Evolutionary conservation across 306 rosid genomes (phyloP), one percentile per base, ranked within the genome.

Genomic region (Vachellia pachyceras): DNA sequence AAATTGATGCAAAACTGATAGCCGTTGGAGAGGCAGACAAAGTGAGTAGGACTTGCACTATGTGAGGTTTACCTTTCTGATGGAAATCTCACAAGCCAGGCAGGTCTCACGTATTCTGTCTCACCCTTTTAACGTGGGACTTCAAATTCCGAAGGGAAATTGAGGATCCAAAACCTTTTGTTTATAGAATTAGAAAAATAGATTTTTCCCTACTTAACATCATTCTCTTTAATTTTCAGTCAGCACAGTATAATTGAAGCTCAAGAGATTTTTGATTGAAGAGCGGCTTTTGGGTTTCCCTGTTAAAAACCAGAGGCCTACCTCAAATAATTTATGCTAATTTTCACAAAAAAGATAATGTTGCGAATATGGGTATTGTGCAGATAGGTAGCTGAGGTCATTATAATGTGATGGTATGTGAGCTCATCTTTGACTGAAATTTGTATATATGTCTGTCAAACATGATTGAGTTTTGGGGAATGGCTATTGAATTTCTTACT

Each of bases 171-270:
- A 60, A 23, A 60, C 17, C 17, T 10, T n/a, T 4, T 58, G 33
- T 23, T 25, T 22, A 57, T 9, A 3, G 4, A 23, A 60, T 47
- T 33, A 29, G 69, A 41, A 75, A n/a, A 58, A 66, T 58, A 29
- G 33, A 29, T 22, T 61, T 54, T 46, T 50, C 78, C 9, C 4
- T 76, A 39, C 47, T 49, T 37, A 69, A 78, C 68, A 4, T 66
- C 18, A 50, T 25, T 33, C 4, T 20, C 49, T 82, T 82, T 9
- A 29, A 18, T 90, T 89, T 89, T 66, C 97, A 95, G 99, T 88
- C 99, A 95, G 82, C 99, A 95, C 82, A 92, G 99, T 71, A 95
- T 93, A 82, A 93, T 93, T 72, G 99, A 95, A 90, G 88, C 93
- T 39, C 99, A 93, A 88, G 95, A 90, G 86, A 95, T 95, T 73